These are phyloP conservation scores for Lenwebbia sp. DNA, from an alignment of 345 rosid genomes.

Conservation along the genomic window DNA sequence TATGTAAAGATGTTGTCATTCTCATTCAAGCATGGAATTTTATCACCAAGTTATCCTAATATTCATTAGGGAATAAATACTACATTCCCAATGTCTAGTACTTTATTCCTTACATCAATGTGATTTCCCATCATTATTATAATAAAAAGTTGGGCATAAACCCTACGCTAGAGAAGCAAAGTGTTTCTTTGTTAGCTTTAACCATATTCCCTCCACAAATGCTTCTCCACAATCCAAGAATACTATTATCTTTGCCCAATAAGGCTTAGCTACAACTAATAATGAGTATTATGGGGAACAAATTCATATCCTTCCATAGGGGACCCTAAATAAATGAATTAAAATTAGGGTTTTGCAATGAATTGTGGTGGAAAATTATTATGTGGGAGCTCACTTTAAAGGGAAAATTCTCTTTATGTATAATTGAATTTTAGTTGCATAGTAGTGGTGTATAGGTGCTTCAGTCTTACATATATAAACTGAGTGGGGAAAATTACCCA, in stretches of 20 bases:
- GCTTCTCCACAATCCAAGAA: neutral
- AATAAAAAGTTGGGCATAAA: neutral
- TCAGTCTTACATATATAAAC: neutral
- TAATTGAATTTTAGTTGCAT: neutral
- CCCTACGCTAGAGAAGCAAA: neutral
- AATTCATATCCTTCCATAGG: neutral
- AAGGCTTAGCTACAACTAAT: neutral
- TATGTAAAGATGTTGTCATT: neutral
- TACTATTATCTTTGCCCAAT: neutral
- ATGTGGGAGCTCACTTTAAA: neutral
- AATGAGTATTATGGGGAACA: neutral
- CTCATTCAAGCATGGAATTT: neutral
- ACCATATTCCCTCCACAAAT: constrained; percentile 13
- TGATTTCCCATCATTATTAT: neutral
- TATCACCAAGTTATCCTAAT: neutral
- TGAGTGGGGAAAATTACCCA: neutral
- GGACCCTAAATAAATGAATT: neutral
- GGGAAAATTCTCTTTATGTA: neutral
- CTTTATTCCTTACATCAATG: constrained; percentile 31
- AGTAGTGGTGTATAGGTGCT: neutral
- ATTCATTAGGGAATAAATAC: constrained; percentile 15
- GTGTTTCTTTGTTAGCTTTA: constrained; percentile 4
- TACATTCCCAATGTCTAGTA: constrained; percentile 14
- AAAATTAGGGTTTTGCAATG: neutral
- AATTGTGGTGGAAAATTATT: neutral